Conservation (phyloP, 805 yeast species). For the Monosporozyma solicola region DNA sequence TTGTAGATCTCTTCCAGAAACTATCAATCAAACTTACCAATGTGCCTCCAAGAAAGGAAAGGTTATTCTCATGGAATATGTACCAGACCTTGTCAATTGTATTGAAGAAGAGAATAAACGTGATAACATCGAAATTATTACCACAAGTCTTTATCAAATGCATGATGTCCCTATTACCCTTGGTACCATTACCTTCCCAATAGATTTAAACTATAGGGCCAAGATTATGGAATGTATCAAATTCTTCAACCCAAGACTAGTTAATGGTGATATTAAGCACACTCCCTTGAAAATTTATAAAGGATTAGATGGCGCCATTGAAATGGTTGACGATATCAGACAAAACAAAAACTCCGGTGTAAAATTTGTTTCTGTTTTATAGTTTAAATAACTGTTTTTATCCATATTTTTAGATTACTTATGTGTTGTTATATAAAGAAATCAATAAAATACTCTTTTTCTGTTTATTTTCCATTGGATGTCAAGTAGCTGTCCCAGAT, state of each 20-base stretch:
- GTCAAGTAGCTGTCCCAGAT: too few species aligned
- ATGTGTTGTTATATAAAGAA: too few species aligned
- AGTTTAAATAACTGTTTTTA: too few species aligned
- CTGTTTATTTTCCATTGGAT: too few species aligned
- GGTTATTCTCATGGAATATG: slow-evolving; percentile 21
- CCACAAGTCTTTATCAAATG: slow-evolving; percentile 9
- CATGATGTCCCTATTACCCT: not conserved
- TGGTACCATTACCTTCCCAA: slow-evolving; percentile 15
- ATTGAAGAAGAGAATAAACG: slow-evolving; percentile 26
- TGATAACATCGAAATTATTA: slow-evolving; percentile 30
- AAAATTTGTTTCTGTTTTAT: slow-evolving; percentile 14
- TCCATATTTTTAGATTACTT: too few species aligned
- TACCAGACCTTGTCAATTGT: slow-evolving; percentile 27
- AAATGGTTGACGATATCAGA: slow-evolving; percentile 15
- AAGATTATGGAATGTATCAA: slow-evolving; percentile 21
- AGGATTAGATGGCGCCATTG: slow-evolving; percentile 22
- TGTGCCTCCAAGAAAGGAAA: slow-evolving; percentile 7
- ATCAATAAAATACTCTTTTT: too few species aligned
- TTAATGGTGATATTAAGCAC: slow-evolving; percentile 21
- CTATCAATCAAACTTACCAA: slow-evolving; percentile 26
- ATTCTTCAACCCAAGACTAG: slow-evolving; percentile 13
- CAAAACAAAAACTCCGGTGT: slow-evolving; percentile 20
- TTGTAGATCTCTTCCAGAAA: slow-evolving; percentile 21
- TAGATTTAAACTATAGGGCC: slow-evolving; percentile 13
- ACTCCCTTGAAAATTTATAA: slow-evolving; percentile 24